Base-by-base conservation (phyloP, 345 rosid species). In the Brassica juncea region DNA sequence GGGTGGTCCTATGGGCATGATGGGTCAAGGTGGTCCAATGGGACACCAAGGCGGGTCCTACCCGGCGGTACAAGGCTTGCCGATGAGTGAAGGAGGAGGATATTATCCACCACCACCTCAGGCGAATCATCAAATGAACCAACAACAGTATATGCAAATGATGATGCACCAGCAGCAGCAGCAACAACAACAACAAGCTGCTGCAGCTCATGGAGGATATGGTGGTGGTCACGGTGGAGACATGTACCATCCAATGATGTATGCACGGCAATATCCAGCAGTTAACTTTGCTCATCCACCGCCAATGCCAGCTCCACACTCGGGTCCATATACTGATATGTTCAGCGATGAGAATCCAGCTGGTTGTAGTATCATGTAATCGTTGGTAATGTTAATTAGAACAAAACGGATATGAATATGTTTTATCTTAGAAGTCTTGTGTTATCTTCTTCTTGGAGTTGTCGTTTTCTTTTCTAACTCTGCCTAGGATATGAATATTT, bases 291-390 rank as follows among this genome's bases (percentile, higher is more conserved):
- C 90, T 31, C 85, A 82, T 60, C 88, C 86, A 2, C 91, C 94
- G 0, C 84, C 87, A 0, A 84, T 86, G 89, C 90, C 85, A 2
- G 84, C 85, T 0, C 84, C 86, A 0, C 80, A 82, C 12, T 67
- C 82, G 16, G 98, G 89, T 64, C 81, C 88, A 5, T 92, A 88
- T 80, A 83, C 90, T 12, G 84, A 91, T 75, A 82, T 79, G 88
- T 89, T 96, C 75, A 96, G 91, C 32, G 99, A 96, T 84, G 98
- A 96, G 88, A 96, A 96, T 61, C 70, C 98, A 0, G 77, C 86
- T 55, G 86, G 98, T 82, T 93, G 99, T 85, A 92, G 86, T 82
- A 81, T 96, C 77, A 96, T 91, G 99, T 95, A 86, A 89, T 76
- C 66, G 68, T 7, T 70, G 28, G 83, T 75, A 64, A 42, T 75